These are phyloP conservation scores for Chondrostereum purpureum DNA, from an alignment of 1,284 basidiomycete genomes.

Conservation along the genomic window DNA sequence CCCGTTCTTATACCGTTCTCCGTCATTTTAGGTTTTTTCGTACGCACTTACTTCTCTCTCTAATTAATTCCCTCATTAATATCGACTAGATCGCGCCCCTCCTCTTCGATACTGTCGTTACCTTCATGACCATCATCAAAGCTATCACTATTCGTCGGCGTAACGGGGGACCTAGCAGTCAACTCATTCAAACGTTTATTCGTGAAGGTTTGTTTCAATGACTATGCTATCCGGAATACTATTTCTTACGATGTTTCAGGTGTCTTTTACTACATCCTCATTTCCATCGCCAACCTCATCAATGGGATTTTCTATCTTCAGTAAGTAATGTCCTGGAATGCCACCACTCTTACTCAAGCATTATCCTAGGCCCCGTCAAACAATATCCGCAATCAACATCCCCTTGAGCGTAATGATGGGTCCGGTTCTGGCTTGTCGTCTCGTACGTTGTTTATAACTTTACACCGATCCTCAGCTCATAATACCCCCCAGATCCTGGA, in stretches of 20 bases:
- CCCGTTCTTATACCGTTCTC: too few species aligned
- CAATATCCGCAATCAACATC: constrained; percentile 77
- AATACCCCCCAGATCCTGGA: constrained; percentile 53
- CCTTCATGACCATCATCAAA: constrained; percentile 70
- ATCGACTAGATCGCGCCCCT: constrained; percentile 65
- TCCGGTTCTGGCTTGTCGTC: constrained; percentile 70
- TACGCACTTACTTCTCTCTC: not conserved
- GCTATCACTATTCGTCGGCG: constrained; percentile 65
- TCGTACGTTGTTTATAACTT: constrained; percentile 34
- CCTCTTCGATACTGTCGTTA: constrained; percentile 71
- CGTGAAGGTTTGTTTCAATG: constrained; percentile 53
- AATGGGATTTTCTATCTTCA: constrained; percentile 81
- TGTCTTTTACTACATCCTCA: constrained; percentile 75
- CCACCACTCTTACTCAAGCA: constrained; percentile 13
- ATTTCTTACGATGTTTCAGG: constrained; percentile 31
- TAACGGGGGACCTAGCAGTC: constrained; percentile 68
- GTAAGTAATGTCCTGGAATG: constrained; percentile 30
- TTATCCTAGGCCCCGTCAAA: constrained; percentile 69
- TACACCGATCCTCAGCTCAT: constrained; percentile 7
- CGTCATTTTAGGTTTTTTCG: constrained; percentile 54
- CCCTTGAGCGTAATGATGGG: constrained; percentile 81
- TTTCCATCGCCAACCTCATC: constrained; percentile 74
- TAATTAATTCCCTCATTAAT: too few species aligned
- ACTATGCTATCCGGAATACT: not conserved
- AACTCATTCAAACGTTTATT: constrained; percentile 74